Evolutionary conservation across 768 basidiomycete species (phyloP).

Genomic region (Lyophyllum semitale): DNA sequence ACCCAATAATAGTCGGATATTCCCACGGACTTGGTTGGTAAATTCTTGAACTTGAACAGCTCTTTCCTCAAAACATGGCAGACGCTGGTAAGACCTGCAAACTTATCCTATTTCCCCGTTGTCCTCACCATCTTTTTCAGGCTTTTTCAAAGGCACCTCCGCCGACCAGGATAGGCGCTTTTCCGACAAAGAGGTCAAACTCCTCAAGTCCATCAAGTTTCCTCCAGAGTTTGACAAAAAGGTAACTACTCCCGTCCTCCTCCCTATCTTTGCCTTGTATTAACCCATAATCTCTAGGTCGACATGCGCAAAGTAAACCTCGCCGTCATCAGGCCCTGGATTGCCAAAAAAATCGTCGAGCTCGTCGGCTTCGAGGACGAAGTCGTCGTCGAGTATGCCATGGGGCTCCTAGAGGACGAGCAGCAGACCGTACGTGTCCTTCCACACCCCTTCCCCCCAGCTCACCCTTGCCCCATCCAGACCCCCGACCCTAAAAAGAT

Average conservation of each 20-base stretch:
- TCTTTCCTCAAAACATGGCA: constrained; percentile 41
- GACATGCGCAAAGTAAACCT: constrained; percentile 96
- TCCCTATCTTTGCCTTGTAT: not conserved
- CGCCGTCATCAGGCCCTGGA: constrained; percentile 91
- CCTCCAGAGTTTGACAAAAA: constrained; percentile 89
- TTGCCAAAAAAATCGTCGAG: constrained; percentile 89
- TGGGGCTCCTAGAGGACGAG: constrained; percentile 89
- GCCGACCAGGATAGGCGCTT: constrained; percentile 92
- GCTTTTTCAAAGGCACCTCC: constrained; percentile 90
- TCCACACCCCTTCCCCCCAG: not conserved
- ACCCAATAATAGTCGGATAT: no score
- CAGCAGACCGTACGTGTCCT: constrained; percentile 67
- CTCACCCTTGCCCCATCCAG: constrained; percentile 35
- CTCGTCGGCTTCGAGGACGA: constrained; percentile 96
- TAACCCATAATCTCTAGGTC: constrained; percentile 49
- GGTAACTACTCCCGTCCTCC: constrained; percentile 35
- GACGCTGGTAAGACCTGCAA: constrained; percentile 51
- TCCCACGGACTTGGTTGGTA: no score
- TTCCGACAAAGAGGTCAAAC: constrained; percentile 91
- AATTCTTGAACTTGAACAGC: not conserved
- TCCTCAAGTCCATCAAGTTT: constrained; percentile 89
- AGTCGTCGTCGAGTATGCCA: constrained; percentile 94
- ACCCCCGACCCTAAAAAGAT: constrained; percentile 92
- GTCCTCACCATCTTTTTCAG: constrained; percentile 37
- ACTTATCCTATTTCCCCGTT: constrained; percentile 24